Conservation (phyloP, 768 basidiomycete genomes). For the Lactarius hengduanensis region DNA sequence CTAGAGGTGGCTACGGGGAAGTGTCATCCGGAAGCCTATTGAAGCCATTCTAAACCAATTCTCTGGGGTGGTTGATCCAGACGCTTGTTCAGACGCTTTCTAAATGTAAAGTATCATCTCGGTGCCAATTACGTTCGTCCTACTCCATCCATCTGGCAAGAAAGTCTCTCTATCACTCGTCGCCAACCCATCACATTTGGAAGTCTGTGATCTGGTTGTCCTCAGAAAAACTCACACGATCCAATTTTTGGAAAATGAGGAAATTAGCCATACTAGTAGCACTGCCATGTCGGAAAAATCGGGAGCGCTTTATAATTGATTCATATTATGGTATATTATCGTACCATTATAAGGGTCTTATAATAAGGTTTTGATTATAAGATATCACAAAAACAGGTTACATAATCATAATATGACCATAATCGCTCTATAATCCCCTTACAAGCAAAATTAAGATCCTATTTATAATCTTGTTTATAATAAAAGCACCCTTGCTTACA, state of each 20-base stretch:
- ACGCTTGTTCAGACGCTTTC: slow-evolving; percentile 52
- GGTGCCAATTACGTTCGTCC: slow-evolving; percentile 99
- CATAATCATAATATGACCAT: too few species aligned
- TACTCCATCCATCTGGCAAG: slow-evolving; percentile 86
- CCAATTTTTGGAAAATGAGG: slow-evolving; percentile 91
- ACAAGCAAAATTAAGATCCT: too few species aligned
- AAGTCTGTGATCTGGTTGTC: slow-evolving; percentile 97
- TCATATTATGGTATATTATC: too few species aligned
- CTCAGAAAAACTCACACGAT: slow-evolving; percentile 97
- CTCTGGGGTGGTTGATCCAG: slow-evolving; percentile 54
- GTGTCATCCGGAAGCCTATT: slow-evolving; percentile 94
- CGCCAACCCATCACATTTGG: slow-evolving; percentile 97
- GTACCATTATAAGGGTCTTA: too few species aligned
- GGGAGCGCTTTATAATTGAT: too few species aligned
- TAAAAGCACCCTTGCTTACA: too few species aligned
- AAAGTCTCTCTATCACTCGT: slow-evolving; percentile 96
- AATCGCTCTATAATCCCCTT: too few species aligned
- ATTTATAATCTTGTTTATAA: too few species aligned
- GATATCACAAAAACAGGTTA: too few species aligned
- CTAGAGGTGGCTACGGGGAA: too few species aligned
- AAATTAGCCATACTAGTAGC: slow-evolving; percentile 56
- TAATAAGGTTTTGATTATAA: too few species aligned
- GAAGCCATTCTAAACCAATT: slow-evolving; percentile 99
- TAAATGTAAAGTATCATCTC: slow-evolving; percentile 97
- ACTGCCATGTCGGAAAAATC: too few species aligned